Evolutionary conservation across 2,329 filamentous ascomycete species (phyloP), one percentile per base, ranked within the genome.

Genomic region (Hypoxylon sp.): DNA sequence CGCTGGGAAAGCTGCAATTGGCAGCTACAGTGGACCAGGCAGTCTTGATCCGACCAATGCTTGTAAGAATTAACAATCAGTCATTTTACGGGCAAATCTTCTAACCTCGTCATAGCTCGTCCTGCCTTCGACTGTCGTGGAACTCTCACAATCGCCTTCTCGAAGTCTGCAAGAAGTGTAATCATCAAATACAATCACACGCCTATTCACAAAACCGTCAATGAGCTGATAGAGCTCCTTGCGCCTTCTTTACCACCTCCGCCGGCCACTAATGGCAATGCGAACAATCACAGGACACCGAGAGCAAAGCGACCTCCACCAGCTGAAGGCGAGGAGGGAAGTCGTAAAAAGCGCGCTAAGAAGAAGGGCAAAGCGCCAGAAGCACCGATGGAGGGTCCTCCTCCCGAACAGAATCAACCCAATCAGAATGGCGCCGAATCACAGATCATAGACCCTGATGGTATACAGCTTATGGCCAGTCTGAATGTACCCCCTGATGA

Each of bases 91-190:
- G 34, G 21, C 30, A 41, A 50, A 30, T 11, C 28, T 62, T 11
- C 67, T 76, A 25, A 75, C 57, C 14, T 56, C 30, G n/a, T 55
- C 28, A 14, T 67, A 87, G 85, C 78, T 28, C 85, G 87, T 13
- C 87, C 87, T 56, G 87, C 87, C 0, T 89, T 88, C 68, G 86
- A 89, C 71, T 89, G 87, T 65, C 82, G 84, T 38, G 87, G 87
- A 17, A 79, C 80, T 0, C 75, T 89, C 17, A 80, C 77, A 2
- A 80, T 89, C 46, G 75, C 80, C 0, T 89, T 89, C 68, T 80
- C 82, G 5, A 83, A 82, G 60, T 80, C 79, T 23, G 81, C 78
- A 30, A 82, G 83, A 32, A 77, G 79, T 7, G 83, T 89, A 41
- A 80, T 82, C 10, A 79, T 89, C 59, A 85, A 84, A 63, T 88